Evolutionary conservation across 225 moss, liverwort and hornwort species (phyloP), one percentile per base, ranked within the genome.

Genomic region (Neckera pumila): DNA sequence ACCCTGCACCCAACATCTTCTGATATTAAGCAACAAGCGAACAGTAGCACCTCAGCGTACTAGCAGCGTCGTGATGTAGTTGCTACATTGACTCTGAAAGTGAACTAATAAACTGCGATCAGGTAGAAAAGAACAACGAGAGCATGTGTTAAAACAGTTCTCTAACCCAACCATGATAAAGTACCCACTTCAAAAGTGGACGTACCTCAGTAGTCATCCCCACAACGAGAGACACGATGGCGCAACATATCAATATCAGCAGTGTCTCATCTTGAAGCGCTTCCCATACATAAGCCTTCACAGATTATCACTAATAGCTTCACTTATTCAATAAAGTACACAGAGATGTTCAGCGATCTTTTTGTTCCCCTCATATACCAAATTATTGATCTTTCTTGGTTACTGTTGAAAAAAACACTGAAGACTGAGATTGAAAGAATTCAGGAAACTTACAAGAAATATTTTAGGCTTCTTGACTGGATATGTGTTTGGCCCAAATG

Each of bases 201-300:
- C 87, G 38, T 89, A 96, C 97, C 94, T 98, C 97, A 45, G 97
- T 94, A 53, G 93, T 93, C 88, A 98, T 89, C 58, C 97, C 97
- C 63, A 96, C 96, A 74, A 95, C 91, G n/a, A 98, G 83, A 80
- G 97, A 98, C 22, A 94, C 95, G 75, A 93, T 81, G 60, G 96
- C 96, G 90, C 97, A 98, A 57, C 93, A 94, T 76, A 96, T 89
- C 84, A 98, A 92, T 63, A 98, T 94, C 77, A 98, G 83, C 82
- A 98, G 73, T 76, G 97, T 98, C 92, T 96, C 95, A 60, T 98
- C 97, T 90, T 96, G 95, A 91, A 94, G 91, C 61, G 97, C 94
- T 81, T 98, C 97, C 97, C 96, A 98, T 60, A 96, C 89, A 87
- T 94, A 96, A 85, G 89, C 94, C 97, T 97, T 82, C 88, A 89